Conservation (phyloP, 2,329 filamentous ascomycete genomes). For the Pleochaeta shiraiana region DNA sequence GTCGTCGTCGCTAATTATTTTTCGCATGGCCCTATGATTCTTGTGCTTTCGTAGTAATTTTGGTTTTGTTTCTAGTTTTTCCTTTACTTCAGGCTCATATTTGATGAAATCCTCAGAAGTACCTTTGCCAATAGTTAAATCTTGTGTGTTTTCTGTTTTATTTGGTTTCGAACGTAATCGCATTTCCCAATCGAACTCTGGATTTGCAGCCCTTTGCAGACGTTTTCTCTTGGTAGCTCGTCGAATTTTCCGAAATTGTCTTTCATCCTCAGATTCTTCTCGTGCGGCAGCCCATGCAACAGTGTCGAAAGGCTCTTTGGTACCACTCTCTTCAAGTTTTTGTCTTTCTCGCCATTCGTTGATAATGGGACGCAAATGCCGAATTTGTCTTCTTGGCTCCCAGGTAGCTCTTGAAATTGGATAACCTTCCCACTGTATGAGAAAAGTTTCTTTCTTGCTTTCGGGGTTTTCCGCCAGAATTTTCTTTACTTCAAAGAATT, state of each 20-base stretch:
- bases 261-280: conserved; percentile 3
- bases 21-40: neutral
- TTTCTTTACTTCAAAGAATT: conserved; percentile 20
- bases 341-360: conserved; percentile 4
- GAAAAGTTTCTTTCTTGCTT: conserved; percentile 24
- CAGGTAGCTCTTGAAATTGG: conserved; percentile 31
- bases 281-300: conserved; percentile 1
- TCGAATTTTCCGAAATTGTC: neutral
- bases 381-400: conserved; percentile 22
- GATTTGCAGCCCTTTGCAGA: conserved; percentile 6
- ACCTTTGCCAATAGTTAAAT: conserved; percentile 10
- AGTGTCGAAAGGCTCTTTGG: conserved; percentile 2
- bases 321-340: neutral
- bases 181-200: neutral
- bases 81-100: conserved; percentile 10
- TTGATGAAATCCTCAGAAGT: conserved; percentile 1
- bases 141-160: conserved; percentile 10
- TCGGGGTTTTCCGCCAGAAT: conserved; percentile 27
- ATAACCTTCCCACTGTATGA: conserved; percentile 44
- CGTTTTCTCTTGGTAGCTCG: conserved; percentile 11
- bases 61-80: conserved; percentile 11
- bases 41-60: conserved; percentile 4
- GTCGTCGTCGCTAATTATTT: neutral
- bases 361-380: conserved; percentile 20
- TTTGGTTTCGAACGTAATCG: neutral